Conservation (phyloP, 2,329 filamentous ascomycete genomes). For the Ophiocordyceps polyrhachis-furcata region DNA sequence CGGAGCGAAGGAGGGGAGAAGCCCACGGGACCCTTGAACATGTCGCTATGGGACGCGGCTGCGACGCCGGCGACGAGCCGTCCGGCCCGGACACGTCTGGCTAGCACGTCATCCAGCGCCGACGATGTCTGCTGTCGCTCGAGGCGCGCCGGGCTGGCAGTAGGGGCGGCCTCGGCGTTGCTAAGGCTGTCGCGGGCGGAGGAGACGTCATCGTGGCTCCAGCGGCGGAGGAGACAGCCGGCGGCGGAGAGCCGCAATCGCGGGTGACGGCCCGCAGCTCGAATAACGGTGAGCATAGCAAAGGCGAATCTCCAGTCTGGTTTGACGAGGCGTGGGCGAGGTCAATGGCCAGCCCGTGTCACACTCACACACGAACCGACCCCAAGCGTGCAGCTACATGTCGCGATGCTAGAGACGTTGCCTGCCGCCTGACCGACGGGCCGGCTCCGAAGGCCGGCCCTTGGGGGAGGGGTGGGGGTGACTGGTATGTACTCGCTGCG, state of each 20-base stretch:
- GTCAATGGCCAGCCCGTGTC: no score
- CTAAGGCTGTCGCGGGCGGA: slow-evolving; percentile 5
- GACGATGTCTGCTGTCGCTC: slow-evolving; percentile 8
- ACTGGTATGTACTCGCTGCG: neutral
- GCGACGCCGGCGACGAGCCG: slow-evolving; percentile 59
- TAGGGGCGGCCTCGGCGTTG: slow-evolving; percentile 9
- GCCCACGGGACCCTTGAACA: slow-evolving; percentile 62
- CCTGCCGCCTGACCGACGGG: no score
- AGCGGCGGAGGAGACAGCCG: neutral
- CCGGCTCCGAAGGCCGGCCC: no score
- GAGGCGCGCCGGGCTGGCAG: slow-evolving; percentile 8
- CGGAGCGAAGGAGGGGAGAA: neutral
- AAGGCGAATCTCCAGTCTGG: no score
- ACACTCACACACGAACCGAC: no score
- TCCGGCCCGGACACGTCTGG: slow-evolving; percentile 45
- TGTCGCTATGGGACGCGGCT: slow-evolving; percentile 57
- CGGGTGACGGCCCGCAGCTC: neutral
- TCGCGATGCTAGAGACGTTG: neutral
- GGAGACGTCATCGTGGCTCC: neutral
- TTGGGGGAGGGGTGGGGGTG: no score
- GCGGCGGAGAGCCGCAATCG: neutral
- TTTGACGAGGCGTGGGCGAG: no score
- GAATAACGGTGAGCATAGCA: slow-evolving; percentile 1
- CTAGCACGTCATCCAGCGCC: slow-evolving; percentile 12
- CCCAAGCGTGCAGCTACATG: no score